Percentiles rank a stretch among this genome's conserved stretches.
Conservation (phyloP, 768 basidiomycete genomes). For the Royoungia palumana region DNA sequence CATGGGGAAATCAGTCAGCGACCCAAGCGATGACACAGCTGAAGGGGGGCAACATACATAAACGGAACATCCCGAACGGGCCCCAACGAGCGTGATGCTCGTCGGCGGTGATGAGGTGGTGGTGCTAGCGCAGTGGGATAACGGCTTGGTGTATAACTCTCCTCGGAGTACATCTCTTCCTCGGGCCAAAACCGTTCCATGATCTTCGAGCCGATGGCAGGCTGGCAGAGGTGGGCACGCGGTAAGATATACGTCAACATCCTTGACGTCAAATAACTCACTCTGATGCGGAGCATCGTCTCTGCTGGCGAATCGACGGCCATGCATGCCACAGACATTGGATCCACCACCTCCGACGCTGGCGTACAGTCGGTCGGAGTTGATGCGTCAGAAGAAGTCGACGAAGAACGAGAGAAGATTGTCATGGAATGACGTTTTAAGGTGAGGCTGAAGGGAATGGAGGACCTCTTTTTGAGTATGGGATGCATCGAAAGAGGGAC, state of each 20-base stretch:
- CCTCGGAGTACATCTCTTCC: constrained; percentile 20
- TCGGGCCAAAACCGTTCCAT: constrained; percentile 32
- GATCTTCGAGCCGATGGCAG: constrained; percentile 27
- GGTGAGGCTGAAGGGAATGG: constrained; percentile 17
- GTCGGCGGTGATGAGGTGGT: constrained; percentile 30
- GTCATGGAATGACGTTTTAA: constrained; percentile 27
- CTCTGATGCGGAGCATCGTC: constrained; percentile 3
- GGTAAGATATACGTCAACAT: constrained; percentile 7
- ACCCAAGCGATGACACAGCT: background rate
- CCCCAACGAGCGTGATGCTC: constrained; percentile 16
- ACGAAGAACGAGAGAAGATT: constrained; percentile 19
- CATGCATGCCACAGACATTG: constrained; percentile 10
- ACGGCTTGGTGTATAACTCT: constrained; percentile 8
- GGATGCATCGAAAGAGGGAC: constrained; percentile 27
- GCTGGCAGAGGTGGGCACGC: constrained; percentile 12
- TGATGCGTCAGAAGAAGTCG: constrained; percentile 14
- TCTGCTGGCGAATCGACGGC: constrained; percentile 1
- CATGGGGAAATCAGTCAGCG: background rate
- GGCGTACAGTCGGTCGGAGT: constrained; percentile 13
- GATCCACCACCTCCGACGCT: constrained; percentile 21
- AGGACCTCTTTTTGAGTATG: constrained; percentile 28
- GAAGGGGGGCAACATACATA: constrained; percentile 11
- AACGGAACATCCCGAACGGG: constrained; percentile 7
- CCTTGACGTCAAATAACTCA: constrained; percentile 14
- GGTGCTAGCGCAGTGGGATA: constrained; percentile 25